A percentile compares a stretch with the other conserved stretches of the same genome.
phyloP scores from a whole-genome alignment of 2,329 filamentous ascomycete genomes.

The Claviceps fusiformis region DNA sequence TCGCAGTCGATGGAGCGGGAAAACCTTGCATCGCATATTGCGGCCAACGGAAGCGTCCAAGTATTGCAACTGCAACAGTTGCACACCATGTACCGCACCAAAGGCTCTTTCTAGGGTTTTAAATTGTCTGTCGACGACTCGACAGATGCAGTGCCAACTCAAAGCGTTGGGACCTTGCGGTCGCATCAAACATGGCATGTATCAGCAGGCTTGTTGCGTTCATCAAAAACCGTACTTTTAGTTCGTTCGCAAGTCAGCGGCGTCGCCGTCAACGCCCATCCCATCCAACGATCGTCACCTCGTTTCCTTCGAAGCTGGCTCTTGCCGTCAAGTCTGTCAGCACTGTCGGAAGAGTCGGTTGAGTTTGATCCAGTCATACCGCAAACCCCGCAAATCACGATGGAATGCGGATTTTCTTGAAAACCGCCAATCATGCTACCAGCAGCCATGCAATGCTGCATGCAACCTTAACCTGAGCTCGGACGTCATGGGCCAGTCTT shows the following conservation, averaged over 20 bases:
- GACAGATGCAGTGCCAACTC: neutral
- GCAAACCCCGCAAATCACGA: neutral
- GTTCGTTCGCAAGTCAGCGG: neutral
- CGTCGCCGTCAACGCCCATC: neutral
- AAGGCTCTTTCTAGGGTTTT: no score
- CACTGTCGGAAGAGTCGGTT: neutral
- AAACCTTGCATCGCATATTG: neutral
- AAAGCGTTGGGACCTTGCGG: neutral
- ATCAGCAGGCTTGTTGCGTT: slow-evolving; percentile 2
- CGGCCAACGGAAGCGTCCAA: neutral
- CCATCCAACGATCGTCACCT: neutral
- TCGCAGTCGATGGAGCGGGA: neutral
- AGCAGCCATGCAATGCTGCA: neutral
- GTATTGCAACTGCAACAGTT: neutral
- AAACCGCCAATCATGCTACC: neutral
- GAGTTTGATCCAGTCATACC: neutral
- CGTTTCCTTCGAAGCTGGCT: neutral
- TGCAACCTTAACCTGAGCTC: neutral
- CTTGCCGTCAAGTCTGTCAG: neutral
- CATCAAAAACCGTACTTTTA: neutral
- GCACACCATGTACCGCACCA: neutral
- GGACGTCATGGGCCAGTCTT: neutral
- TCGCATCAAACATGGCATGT: slow-evolving; percentile 1
- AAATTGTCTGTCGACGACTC: neutral
- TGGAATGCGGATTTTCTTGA: neutral